These are phyloP conservation scores for Apiospora hydei DNA, from an alignment of 2,329 filamentous ascomycete species.

Conservation along the genomic window DNA sequence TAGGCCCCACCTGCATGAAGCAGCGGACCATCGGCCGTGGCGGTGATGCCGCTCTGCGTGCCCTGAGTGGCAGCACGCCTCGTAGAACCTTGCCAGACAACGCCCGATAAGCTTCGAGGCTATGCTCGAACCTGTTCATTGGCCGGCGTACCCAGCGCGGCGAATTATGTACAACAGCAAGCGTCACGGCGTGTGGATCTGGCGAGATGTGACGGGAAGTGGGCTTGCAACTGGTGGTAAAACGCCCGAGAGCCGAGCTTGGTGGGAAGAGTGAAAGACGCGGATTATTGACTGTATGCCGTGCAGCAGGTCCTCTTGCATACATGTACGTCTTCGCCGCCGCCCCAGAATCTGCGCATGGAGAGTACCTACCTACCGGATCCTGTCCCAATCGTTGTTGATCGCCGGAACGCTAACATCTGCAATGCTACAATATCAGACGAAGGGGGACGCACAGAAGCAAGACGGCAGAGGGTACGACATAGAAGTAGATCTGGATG, in stretches of 20 bases:
- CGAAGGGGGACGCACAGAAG: background rate
- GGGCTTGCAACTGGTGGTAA: background rate
- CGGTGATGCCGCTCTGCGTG: conserved; percentile 6
- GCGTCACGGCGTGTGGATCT: background rate
- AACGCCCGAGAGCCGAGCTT: background rate
- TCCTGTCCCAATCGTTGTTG: background rate
- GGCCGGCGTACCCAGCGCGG: background rate
- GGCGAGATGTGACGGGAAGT: background rate
- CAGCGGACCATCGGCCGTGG: conserved; percentile 8
- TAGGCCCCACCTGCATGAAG: conserved; percentile 20
- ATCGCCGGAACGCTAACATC: background rate
- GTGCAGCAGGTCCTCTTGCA: background rate
- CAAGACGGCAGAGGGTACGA: background rate
- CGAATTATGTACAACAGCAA: background rate
- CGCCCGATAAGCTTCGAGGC: conserved; percentile 1
- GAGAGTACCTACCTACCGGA: background rate
- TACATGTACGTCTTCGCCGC: background rate
- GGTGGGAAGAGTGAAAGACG: background rate
- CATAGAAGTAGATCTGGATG: background rate
- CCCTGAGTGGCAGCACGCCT: background rate
- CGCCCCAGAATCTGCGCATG: background rate
- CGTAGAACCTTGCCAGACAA: background rate
- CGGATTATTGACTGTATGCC: background rate
- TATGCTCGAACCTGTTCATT: background rate
- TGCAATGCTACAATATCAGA: conserved; percentile 12